Evolutionary conservation across 495 filamentous ascomycete genomes (phyloP).

Genomic region (Schizothecium vesticola): DNA sequence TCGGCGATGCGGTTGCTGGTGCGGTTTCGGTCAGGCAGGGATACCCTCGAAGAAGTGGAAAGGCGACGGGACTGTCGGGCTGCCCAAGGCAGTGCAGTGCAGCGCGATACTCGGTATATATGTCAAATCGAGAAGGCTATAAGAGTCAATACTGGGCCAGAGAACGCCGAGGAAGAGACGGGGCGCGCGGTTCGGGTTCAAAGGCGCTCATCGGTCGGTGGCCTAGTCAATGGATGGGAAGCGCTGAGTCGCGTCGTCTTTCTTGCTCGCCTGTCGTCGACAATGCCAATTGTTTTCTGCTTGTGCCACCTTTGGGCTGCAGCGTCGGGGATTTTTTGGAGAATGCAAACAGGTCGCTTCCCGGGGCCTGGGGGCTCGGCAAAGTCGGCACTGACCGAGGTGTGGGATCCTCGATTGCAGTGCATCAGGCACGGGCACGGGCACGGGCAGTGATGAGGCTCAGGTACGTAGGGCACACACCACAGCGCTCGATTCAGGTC

Average conservation of each 20-base stretch:
- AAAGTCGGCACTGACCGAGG: background rate
- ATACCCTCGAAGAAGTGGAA: constrained; percentile 7
- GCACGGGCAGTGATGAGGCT: background rate
- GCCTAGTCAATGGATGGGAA: background rate
- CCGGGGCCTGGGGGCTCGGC: background rate
- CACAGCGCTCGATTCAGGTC: background rate
- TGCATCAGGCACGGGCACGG: background rate
- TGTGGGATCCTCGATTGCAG: background rate
- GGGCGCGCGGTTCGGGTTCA: background rate
- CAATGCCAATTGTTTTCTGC: background rate
- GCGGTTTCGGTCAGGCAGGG: constrained; percentile 16
- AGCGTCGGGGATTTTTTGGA: background rate
- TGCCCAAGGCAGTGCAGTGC: background rate
- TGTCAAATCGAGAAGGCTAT: constrained; percentile 6
- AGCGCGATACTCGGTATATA: constrained; percentile 3
- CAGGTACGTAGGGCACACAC: background rate
- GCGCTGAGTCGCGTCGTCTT: constrained; percentile 5
- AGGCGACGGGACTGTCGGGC: background rate
- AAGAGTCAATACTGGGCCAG: constrained; percentile 1
- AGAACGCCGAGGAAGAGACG: background rate
- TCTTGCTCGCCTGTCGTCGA: background rate
- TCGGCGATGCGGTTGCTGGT: constrained; percentile 14
- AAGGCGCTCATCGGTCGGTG: background rate
- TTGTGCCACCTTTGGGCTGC: background rate
- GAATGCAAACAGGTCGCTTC: background rate